Base-by-base conservation (phyloP, 148 eudicot genomes). In the Chenopodium album region DNA sequence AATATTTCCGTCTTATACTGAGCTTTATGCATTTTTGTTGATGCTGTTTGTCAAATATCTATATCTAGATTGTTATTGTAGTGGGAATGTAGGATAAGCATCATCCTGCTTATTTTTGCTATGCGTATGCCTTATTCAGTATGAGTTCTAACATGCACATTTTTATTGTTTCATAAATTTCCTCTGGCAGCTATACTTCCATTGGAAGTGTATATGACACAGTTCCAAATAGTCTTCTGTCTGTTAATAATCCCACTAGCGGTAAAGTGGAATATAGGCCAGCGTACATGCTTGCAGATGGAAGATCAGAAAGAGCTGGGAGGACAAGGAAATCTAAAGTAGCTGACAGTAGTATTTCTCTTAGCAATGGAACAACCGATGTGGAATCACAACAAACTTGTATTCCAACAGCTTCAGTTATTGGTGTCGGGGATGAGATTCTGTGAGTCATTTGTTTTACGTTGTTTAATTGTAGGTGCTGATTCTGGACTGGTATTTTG, bases 231-330 rank as follows among this genome's bases (percentile, higher is more conserved):
- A 88, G 86, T 67, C 71, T 90, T 72, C 86, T 96, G 85, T 75
- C 91, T 80, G 56, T 83, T 78, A 81, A 80, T 50, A 82, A 89
- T 72, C 48, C 91, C 28, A 50, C 80, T 52, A 82, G 79, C 64
- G 77, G 85, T 79, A 89, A 92, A 87, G 87, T 87, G 75, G 87
- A 89, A 60, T 96, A 88, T 82, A 90, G 84, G 81, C 95, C 99
- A 76, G 99, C 99, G 23, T 91, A 94, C 81, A 77, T 86, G 84
- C 98, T 96, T 88, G 79, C 97, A 50, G 99, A 96, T 82, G 99
- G 99, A 84, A 92, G 99, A 84, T 87, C 89, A 82, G 99, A 96
- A 87, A 91, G 99, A 85, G 98, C 99, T 52, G 99, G 99, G 63
- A 92, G 99, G 86, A 89, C 85, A 81, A 96, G 81, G 84, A 94